A percentile compares a stretch with the other conserved stretches of the same genome.
These are phyloP conservation scores for Macrophomina tecta DNA, from an alignment of 2,329 filamentous ascomycete genomes.

Conservation along the genomic window DNA sequence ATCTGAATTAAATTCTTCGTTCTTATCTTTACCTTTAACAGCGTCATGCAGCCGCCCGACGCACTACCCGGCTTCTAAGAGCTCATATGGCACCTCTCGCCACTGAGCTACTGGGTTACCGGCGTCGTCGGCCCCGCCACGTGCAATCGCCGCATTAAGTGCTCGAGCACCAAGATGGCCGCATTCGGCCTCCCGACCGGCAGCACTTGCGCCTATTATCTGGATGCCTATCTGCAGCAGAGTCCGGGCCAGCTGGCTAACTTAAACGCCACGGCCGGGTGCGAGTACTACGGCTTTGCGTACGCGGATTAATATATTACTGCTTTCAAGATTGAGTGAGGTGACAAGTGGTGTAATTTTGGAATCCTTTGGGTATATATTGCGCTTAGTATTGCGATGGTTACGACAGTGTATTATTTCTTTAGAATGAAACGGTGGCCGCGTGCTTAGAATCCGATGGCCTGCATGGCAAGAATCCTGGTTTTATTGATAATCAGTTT, in stretches of 20 bases:
- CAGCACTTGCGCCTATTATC: conserved; percentile 53
- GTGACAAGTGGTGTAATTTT: conserved; percentile 70
- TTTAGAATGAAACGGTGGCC: conserved; percentile 39
- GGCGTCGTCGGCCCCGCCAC: conserved; percentile 51
- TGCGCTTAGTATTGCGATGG: conserved; percentile 65
- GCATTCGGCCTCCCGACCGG: conserved; percentile 49
- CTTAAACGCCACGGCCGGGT: conserved; percentile 51
- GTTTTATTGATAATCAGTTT: too few species aligned
- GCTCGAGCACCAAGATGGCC: conserved; percentile 50
- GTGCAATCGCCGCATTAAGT: conserved; percentile 55
- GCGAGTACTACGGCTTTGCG: conserved; percentile 56
- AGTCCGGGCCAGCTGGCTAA: conserved; percentile 54
- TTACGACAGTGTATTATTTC: conserved; percentile 64
- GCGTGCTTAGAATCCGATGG: neutral
- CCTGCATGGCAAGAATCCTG: too few species aligned
- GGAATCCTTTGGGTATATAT: conserved; percentile 73
- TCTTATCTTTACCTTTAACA: conserved; percentile 65
- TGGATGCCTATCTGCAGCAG: conserved; percentile 47
- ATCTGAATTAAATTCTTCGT: conserved; percentile 56
- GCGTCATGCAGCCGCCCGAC: conserved; percentile 65
- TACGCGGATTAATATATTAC: conserved; percentile 57
- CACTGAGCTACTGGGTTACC: conserved; percentile 68
- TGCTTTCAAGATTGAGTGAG: conserved; percentile 49
- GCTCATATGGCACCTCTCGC: conserved; percentile 74
- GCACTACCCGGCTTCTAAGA: conserved; percentile 75